Conservation (phyloP, 2,329 filamentous ascomycete genomes). For the Phyllosticta capitalensis region DNA sequence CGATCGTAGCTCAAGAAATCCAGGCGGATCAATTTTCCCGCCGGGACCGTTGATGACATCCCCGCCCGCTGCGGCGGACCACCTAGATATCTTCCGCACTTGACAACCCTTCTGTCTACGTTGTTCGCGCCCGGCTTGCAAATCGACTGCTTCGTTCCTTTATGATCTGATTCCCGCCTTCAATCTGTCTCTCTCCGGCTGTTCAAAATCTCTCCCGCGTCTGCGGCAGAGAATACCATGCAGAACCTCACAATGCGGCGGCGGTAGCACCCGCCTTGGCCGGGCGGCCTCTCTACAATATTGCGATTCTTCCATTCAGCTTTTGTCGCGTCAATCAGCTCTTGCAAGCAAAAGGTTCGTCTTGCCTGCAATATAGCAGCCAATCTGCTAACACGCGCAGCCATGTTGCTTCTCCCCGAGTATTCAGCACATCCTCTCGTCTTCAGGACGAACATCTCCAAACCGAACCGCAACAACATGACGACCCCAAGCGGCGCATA, state of each 20-base stretch:
- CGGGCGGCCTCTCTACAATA: constrained; percentile 30
- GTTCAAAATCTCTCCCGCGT: constrained; percentile 30
- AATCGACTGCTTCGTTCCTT: neutral
- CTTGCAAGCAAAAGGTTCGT: neutral
- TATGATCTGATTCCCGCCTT: constrained; percentile 13
- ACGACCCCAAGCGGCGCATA: constrained; percentile 36
- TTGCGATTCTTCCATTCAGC: neutral
- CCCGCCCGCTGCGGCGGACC: neutral
- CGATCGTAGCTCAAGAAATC: neutral
- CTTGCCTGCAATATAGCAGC: neutral
- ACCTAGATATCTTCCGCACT: neutral
- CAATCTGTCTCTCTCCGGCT: constrained; percentile 36
- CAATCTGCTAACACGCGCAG: neutral
- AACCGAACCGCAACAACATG: neutral
- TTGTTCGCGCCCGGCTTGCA: neutral
- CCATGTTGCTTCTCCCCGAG: neutral
- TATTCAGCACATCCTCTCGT: neutral
- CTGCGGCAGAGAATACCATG: constrained; percentile 38
- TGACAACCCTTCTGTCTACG: neutral
- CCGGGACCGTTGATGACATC: neutral
- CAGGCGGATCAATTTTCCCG: neutral
- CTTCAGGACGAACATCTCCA: neutral
- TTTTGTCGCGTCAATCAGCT: neutral
- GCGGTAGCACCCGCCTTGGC: constrained; percentile 34
- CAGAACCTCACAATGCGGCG: constrained; percentile 28